Conservation (phyloP, 2,329 filamentous ascomycete genomes). For the Penicillium sp. region DNA sequence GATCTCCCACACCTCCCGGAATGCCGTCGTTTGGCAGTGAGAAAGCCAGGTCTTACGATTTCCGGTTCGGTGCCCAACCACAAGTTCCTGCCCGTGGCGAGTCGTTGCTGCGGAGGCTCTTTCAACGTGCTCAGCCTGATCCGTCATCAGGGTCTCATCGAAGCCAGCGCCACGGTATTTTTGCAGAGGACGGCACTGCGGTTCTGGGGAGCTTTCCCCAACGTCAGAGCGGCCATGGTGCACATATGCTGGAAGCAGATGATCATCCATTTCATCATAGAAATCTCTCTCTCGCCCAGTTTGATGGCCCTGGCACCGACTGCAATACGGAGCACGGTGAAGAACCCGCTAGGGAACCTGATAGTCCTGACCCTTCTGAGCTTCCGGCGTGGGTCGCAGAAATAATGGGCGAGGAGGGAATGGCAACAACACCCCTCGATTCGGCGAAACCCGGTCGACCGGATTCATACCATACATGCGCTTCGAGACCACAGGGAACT, state of each 20-base stretch:
- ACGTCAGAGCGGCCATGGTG: conserved; percentile 48
- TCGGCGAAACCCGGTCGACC: neutral
- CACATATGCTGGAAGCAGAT: conserved; percentile 34
- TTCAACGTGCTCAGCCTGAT: conserved; percentile 30
- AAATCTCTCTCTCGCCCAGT: conserved; percentile 31
- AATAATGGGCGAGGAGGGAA: neutral
- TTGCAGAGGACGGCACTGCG: conserved; percentile 47
- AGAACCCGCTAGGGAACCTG: neutral
- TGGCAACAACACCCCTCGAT: neutral
- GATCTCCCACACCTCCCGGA: conserved; percentile 49
- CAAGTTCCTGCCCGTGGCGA: conserved; percentile 4
- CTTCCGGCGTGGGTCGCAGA: neutral
- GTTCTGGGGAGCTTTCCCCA: conserved; percentile 47
- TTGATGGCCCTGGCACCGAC: conserved; percentile 9
- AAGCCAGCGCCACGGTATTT: conserved; percentile 32
- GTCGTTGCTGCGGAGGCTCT: conserved; percentile 35
- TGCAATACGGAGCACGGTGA: conserved; percentile 1
- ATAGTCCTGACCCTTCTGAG: neutral
- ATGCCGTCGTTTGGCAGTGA: conserved; percentile 49
- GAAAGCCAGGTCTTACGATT: conserved; percentile 43
- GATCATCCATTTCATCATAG: conserved; percentile 43
- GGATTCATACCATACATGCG: conserved; percentile 20
- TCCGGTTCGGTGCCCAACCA: conserved; percentile 30
- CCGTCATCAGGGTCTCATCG: conserved; percentile 9
- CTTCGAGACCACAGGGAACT: conserved; percentile 10